A percentile compares a stretch with the other conserved stretches of the same genome.
Evolutionary conservation across 2,329 filamentous ascomycete species (phyloP).

Genomic region (Fusarium goolgardi): DNA sequence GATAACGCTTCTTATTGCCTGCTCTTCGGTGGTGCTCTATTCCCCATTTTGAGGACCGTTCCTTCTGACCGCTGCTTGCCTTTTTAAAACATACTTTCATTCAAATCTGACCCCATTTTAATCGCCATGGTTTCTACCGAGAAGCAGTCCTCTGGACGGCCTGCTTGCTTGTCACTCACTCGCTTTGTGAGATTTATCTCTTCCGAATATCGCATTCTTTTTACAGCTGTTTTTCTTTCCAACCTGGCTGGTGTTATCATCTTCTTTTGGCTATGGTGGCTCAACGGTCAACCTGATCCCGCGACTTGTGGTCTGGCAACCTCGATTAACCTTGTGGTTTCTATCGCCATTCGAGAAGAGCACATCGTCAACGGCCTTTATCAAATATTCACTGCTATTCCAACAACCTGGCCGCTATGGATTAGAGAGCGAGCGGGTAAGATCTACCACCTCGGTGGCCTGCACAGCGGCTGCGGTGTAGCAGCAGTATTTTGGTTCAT

Average conservation of each 20-base stretch:
- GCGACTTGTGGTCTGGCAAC: slow-evolving; percentile 52
- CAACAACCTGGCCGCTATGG: slow-evolving; percentile 55
- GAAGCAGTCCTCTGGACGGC: slow-evolving; percentile 4
- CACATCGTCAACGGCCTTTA: slow-evolving; percentile 61
- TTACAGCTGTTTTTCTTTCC: slow-evolving; percentile 59
- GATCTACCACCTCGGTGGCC: slow-evolving; percentile 60
- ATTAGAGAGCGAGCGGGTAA: slow-evolving; percentile 56
- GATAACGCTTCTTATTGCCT: neutral
- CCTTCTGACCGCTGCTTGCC: neutral
- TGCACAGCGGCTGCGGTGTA: slow-evolving; percentile 35
- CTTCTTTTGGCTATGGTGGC: slow-evolving; percentile 38
- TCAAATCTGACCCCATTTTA: slow-evolving; percentile 2
- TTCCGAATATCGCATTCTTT: slow-evolving; percentile 60
- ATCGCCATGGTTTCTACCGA: slow-evolving; percentile 9
- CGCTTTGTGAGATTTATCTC: slow-evolving; percentile 39
- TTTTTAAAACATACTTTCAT: slow-evolving; percentile 9
- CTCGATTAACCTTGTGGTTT: slow-evolving; percentile 57
- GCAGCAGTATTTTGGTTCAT: slow-evolving; percentile 36
- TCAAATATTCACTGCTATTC: slow-evolving; percentile 52
- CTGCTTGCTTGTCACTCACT: slow-evolving; percentile 32
- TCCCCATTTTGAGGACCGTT: neutral
- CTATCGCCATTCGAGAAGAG: slow-evolving; percentile 62
- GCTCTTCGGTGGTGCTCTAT: neutral
- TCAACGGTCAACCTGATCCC: slow-evolving; percentile 46
- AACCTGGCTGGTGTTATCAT: slow-evolving; percentile 51